These are phyloP conservation scores for Thermothielavioides terrestris DNA, from an alignment of 495 filamentous ascomycete genomes.

Conservation along the genomic window DNA sequence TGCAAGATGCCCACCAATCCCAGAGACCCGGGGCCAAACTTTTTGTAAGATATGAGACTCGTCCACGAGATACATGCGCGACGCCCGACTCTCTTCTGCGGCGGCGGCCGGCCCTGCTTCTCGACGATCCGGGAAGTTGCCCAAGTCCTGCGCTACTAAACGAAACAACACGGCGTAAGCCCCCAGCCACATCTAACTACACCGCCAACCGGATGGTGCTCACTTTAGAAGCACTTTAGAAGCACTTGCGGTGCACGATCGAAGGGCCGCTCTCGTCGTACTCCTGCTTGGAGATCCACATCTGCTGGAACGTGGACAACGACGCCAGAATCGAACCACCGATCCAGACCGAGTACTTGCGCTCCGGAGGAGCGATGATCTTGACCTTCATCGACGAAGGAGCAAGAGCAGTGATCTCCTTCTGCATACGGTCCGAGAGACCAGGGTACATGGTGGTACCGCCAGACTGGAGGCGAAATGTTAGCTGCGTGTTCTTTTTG, in stretches of 20 bases:
- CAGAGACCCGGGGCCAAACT: conserved; percentile 39
- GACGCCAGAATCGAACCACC: conserved; percentile 99
- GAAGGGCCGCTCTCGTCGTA: conserved; percentile 99
- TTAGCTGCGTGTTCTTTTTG: background rate
- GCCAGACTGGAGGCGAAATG: conserved; percentile 70
- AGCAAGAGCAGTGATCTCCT: conserved; percentile 99
- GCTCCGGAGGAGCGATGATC: conserved; percentile 95
- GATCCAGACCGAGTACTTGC: conserved; percentile 99
- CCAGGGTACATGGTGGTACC: conserved; percentile 99
- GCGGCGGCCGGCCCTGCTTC: conserved; percentile 27
- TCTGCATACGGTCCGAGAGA: conserved; percentile 99
- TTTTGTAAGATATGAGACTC: conserved; percentile 44
- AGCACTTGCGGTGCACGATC: conserved; percentile 99
- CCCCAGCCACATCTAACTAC: too few species aligned
- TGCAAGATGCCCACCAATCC: conserved; percentile 35
- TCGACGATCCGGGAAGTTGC: conserved; percentile 21
- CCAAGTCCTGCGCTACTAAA: conserved; percentile 11
- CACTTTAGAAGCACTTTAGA: conserved; percentile 98
- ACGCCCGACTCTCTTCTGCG: conserved; percentile 29
- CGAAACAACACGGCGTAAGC: conserved; percentile 2
- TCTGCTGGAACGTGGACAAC: conserved; percentile 99
- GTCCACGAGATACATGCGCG: conserved; percentile 37
- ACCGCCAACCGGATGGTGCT: background rate
- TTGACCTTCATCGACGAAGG: conserved; percentile 99
- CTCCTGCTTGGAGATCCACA: conserved; percentile 99